Base-by-base conservation (phyloP, 2,329 filamentous ascomycete genomes). In the Exophiala mesophila region DNA sequence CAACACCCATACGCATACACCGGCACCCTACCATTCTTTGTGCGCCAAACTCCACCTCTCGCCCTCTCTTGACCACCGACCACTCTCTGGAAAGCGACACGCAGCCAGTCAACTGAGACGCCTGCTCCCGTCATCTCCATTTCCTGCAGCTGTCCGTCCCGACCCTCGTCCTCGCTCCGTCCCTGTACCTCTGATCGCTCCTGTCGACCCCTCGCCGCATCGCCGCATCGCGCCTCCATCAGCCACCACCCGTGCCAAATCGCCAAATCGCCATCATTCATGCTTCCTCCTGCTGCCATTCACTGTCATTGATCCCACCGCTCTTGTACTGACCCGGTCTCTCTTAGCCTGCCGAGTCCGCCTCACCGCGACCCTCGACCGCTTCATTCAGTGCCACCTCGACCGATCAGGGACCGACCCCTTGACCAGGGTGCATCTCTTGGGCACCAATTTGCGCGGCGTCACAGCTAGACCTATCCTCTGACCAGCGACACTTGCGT, bases 71-170 rank as follows among this genome's bases (percentile, higher is more conserved):
- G 6, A 26, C 32, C 32, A 39, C 47, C 40, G 36, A 40, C 39
- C 40, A 41, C 29, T 31, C 40, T 41, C 36, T 39, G 36, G 40
- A 6, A 43, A 35, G n/a, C 36, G 36, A 26, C 12, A 28, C 29
- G 30, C 39, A 42, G 33, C 17, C 28, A 19, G 35, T 15, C 24
- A 19, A 24, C 28, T 19, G 20, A 28, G 28, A 31, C 36, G 35
- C 41, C 47, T 44, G 23, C 24, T 29, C 31, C 36, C 20, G 26
- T 28, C 29, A 12, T 26, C 7, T 29, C 36, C 19, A 26, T 28
- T n/a, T 29, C 31, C 39, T 41, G 48, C 48, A 51, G 48, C 48
- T 51, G 44, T 48, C 48, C 48, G 48, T 44, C 30, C 45, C 44
- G 46, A 30, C 39, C 46, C 42, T 49, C 43, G 35, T 32, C 8